These are phyloP conservation scores for Monosporascus sp. DNA, from an alignment of 2,329 filamentous ascomycete species.

Conservation along the genomic window DNA sequence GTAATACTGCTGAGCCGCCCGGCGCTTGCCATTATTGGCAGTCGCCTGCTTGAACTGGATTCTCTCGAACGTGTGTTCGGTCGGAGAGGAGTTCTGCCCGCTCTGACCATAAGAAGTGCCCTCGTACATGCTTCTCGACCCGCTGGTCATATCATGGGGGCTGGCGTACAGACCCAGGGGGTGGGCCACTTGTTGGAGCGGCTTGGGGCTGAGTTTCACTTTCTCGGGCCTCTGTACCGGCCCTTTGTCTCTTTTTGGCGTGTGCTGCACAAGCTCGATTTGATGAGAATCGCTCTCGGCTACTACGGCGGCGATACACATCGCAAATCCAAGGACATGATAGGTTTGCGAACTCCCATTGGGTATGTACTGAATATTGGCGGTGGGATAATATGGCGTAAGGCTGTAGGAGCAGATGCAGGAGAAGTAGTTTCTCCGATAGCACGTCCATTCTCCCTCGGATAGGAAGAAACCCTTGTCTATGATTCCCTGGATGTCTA, in stretches of 20 bases:
- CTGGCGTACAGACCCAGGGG: constrained; percentile 40
- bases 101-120: constrained; percentile 29
- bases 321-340: constrained; percentile 68
- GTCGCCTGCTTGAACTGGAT: constrained; percentile 95
- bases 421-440: constrained; percentile 85
- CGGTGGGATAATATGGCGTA: constrained; percentile 46
- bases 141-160: constrained; percentile 27
- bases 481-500: constrained; percentile 73
- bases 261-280: constrained; percentile 85
- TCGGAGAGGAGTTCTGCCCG: constrained; percentile 34
- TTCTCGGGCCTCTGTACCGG: constrained; percentile 70
- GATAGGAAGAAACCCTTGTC: constrained; percentile 84
- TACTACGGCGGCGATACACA: constrained; percentile 79
- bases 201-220: constrained; percentile 61
- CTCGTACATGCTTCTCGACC: constrained; percentile 35
- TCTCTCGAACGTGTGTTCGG: constrained; percentile 69
- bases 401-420: constrained; percentile 75
- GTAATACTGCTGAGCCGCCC: constrained; percentile 88
- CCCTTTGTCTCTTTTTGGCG: constrained; percentile 85
- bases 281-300: constrained; percentile 68
- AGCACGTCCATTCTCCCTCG: constrained; percentile 86
- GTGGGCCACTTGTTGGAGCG: constrained; percentile 45
- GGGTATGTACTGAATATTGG: constrained; percentile 46
- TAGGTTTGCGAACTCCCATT: constrained; percentile 49
- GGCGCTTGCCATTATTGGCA: constrained; percentile 86